Evolutionary conservation across 176 grass and related monocot species (phyloP).

Genomic region (Oryza longistaminata): DNA sequence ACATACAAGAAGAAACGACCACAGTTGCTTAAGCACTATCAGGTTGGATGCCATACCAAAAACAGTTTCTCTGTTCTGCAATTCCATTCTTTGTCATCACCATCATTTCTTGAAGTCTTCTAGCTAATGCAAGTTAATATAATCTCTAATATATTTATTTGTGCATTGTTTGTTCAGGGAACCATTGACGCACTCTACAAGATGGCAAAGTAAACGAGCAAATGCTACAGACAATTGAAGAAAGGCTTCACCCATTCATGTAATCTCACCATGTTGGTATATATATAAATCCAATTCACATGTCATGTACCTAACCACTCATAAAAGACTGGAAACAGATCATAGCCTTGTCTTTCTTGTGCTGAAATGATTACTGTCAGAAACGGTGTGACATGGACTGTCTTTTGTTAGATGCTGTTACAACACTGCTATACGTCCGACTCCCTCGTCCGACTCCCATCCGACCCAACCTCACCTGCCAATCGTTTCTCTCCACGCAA

Average conservation of each 20-base stretch:
- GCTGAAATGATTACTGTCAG: background rate
- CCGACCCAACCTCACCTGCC: too few relatives aligned
- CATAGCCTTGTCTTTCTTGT: background rate
- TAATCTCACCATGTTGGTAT: background rate
- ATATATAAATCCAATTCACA: background rate
- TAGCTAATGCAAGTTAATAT: background rate
- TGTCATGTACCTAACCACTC: background rate
- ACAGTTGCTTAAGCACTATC: slow-evolving; percentile 84
- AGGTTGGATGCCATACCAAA: slow-evolving; percentile 42
- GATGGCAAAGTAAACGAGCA: slow-evolving; percentile 42
- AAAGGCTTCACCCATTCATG: background rate
- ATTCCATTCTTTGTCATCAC: too few relatives aligned
- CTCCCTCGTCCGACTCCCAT: too few relatives aligned
- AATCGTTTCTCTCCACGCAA: too few relatives aligned
- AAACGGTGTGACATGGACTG: background rate
- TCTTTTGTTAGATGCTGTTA: background rate
- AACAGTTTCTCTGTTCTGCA: too few relatives aligned
- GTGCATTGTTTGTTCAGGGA: slow-evolving; percentile 40
- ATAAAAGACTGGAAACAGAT: background rate
- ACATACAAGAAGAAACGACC: slow-evolving; percentile 96
- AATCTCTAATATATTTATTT: background rate
- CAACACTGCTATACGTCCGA: too few relatives aligned
- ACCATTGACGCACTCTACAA: slow-evolving; percentile 65
- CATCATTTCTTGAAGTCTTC: background rate
- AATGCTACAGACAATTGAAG: background rate